Base-by-base conservation (phyloP, 2,329 filamentous ascomycete species). In the Exophiala mesophila region DNA sequence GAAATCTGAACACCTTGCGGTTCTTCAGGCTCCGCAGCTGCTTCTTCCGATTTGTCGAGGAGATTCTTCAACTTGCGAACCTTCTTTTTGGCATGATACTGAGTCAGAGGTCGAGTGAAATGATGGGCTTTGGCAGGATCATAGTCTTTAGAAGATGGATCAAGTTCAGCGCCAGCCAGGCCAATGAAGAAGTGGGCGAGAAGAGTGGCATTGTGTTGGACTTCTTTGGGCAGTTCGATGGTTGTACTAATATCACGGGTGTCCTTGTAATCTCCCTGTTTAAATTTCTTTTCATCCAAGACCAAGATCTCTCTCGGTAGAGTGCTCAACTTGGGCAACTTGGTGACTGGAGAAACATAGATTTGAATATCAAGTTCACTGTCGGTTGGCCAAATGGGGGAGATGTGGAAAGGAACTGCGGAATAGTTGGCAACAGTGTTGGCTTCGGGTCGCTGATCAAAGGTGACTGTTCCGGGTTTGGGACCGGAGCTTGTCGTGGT, bases 161-260 rank as follows among this genome's bases (percentile, higher is more conserved):
- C 90, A 21, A 95, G 69, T 42, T 77, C 73, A 45, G 78, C 77
- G 39, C 89, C 90, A 7, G 80, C 69, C 52, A 94, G 77, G 8
- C 80, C 87, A 47, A 97, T 71, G 57, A 88, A 95, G 65, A 97
- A 94, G 64, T 98, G 92, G 2, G 86, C 90, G 81, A 87, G 96
- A 7, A 98, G 76, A 1, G 90, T 96, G 23, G 87, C 88, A 62
- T 97, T 97, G 54, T 88, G 76, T 71, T 96, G 89, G 0, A 94
- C 88, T 30, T 78, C 73, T 49, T 73, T 72, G 2, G 92, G 90
- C 3, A 97, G 80, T 3, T 73, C 67, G 60, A 98, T 88, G 26
- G 73, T 82, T 5, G 85, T 85, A 54, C 90, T 82, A 44, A 89
- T 75, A 41, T 83, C 74, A 44, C 92, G 79, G 59, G 76, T 82